Evolutionary conservation across 2,329 filamentous ascomycete species (phyloP).

Genomic region (Aaosphaeria arxii): DNA sequence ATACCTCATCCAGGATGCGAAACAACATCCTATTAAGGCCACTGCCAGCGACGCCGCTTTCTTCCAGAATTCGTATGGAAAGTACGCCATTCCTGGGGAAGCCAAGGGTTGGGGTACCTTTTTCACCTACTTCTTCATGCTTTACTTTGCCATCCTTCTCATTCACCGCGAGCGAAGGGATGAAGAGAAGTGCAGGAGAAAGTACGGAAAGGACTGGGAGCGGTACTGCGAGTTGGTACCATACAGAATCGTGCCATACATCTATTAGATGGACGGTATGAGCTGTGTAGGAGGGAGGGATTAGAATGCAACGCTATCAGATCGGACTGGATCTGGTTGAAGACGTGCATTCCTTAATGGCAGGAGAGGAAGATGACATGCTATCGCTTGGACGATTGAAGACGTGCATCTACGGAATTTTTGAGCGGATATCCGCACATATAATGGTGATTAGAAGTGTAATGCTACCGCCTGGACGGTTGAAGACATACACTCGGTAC

Average conservation of each 20-base stretch:
- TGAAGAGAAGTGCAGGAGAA: constrained; percentile 84
- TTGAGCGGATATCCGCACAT: constrained; percentile 1
- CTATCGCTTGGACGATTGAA: constrained; percentile 11
- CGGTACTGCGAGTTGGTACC: constrained; percentile 79
- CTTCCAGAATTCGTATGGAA: constrained; percentile 54
- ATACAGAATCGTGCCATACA: constrained; percentile 77
- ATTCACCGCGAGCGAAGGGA: constrained; percentile 84
- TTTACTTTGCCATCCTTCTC: constrained; percentile 86
- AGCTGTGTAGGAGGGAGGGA: constrained; percentile 1
- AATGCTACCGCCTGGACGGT: constrained; percentile 15
- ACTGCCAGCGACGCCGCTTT: constrained; percentile 53
- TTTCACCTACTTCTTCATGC: constrained; percentile 89
- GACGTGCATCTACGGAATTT: constrained; percentile 5
- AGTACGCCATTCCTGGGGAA: constrained; percentile 67
- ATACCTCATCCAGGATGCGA: constrained; percentile 62
- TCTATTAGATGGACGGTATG: constrained; percentile 61
- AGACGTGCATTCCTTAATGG: constrained; percentile 19
- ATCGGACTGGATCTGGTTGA: constrained; percentile 13
- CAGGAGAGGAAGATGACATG: constrained; percentile 1
- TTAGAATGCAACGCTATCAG: constrained; percentile 22
- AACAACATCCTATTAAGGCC: constrained; percentile 30
- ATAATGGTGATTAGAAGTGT: too few species aligned
- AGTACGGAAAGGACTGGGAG: constrained; percentile 93
- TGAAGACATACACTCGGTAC: constrained; percentile 7
- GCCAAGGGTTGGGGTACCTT: constrained; percentile 81